These are phyloP conservation scores for Blastobotrys aristatus DNA, from an alignment of 1,139 yeast species.

Conservation along the genomic window DNA sequence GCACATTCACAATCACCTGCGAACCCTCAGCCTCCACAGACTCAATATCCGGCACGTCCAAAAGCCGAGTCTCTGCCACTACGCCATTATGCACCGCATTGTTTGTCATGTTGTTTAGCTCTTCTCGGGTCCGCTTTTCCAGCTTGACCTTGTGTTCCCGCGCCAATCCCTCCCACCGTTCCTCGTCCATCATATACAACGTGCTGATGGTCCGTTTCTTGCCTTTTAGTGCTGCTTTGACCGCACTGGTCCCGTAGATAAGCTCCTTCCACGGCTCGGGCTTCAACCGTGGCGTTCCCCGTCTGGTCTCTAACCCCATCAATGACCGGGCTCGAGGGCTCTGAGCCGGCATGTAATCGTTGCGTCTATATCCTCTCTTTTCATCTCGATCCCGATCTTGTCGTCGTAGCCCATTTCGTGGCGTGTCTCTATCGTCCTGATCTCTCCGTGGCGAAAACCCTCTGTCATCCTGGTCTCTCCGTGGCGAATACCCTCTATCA, in stretches of 20 bases:
- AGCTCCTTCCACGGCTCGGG: slow-evolving; percentile 54
- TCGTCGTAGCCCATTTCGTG: neutral
- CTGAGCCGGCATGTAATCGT: neutral
- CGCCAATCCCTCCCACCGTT: slow-evolving; percentile 24
- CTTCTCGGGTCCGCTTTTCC: slow-evolving; percentile 40
- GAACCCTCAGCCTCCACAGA: neutral
- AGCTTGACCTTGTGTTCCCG: slow-evolving; percentile 25
- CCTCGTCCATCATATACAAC: slow-evolving; percentile 42
- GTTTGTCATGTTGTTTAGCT: slow-evolving; percentile 54
- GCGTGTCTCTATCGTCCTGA: neutral
- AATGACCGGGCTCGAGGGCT: neutral
- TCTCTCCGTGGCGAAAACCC: neutral
- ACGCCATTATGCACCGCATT: slow-evolving; percentile 82
- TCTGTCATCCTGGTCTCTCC: neutral
- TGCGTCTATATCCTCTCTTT: neutral
- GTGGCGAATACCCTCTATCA: neutral
- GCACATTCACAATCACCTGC: neutral
- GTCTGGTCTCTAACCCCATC: neutral
- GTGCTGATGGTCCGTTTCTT: slow-evolving; percentile 44
- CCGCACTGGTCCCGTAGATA: slow-evolving; percentile 73
- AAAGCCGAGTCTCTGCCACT: slow-evolving; percentile 62
- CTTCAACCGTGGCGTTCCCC: slow-evolving; percentile 9
- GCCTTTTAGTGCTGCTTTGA: slow-evolving; percentile 60
- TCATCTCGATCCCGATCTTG: neutral
- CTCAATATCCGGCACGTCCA: slow-evolving; percentile 42